Percentiles rank a stretch among this genome's conserved stretches.
These are phyloP conservation scores for Podila clonocystis DNA, from an alignment of 192 early-diverging fungal species.

Conservation along the genomic window DNA sequence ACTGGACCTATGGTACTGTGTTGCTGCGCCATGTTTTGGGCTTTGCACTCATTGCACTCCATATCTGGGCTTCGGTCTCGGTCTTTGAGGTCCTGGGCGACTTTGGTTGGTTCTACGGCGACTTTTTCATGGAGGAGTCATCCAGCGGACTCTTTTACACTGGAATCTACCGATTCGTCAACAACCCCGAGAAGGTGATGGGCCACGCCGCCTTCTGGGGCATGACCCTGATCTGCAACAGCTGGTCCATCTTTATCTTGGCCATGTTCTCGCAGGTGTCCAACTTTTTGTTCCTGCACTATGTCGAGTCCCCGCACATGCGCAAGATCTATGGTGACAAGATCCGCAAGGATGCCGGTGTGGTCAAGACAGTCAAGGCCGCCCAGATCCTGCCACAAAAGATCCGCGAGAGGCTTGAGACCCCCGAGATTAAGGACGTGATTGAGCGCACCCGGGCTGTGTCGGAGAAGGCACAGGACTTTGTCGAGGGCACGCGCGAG, in stretches of 20 bases:
- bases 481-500: conserved; percentile 67
- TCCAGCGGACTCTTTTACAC: conserved; percentile 82
- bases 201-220: conserved; percentile 97
- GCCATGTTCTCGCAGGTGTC: conserved; percentile 86
- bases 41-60: conserved; percentile 82
- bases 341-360: conserved; percentile 85
- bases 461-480: conserved; percentile 67
- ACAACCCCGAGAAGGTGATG: conserved; percentile 94
- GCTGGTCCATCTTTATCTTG: conserved; percentile 83
- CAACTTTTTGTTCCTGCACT: conserved; percentile 85
- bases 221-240: conserved; percentile 85
- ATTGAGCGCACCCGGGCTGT: conserved; percentile 63
- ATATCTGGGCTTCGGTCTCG: conserved; percentile 91
- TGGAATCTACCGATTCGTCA: conserved; percentile 92
- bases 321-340: conserved; percentile 84
- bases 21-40: conserved; percentile 89
- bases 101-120: conserved; percentile 99
- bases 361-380: conserved; percentile 74
- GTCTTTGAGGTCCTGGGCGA: conserved; percentile 94
- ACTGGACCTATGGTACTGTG: conserved; percentile 73
- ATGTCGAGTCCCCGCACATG: conserved; percentile 96
- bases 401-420: conserved; percentile 57
- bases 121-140: conserved; percentile 92
- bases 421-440: conserved; percentile 62
- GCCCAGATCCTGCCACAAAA: conserved; percentile 71